A percentile compares a stretch with the other conserved stretches of the same genome.
Conservation (phyloP, 2,329 filamentous ascomycete species). For the Sporothrix phasma region DNA sequence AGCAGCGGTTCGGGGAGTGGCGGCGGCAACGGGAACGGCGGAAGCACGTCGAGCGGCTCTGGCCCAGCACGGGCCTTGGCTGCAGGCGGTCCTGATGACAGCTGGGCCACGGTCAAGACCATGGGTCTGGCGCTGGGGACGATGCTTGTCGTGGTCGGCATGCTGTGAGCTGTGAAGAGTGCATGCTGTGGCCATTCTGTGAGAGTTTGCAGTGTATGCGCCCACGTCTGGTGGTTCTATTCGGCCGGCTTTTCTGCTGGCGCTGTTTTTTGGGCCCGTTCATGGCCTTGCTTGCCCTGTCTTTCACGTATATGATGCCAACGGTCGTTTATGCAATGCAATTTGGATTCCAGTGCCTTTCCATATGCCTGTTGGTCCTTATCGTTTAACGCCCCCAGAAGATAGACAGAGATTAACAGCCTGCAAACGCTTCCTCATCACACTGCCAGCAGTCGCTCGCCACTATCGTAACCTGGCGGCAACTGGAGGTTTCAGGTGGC, state of each 20-base stretch:
- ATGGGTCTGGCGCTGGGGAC: slow-evolving; percentile 24
- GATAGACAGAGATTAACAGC: neutral
- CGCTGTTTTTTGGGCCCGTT: neutral
- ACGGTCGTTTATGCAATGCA: neutral
- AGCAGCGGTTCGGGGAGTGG: neutral
- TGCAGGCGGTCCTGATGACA: neutral
- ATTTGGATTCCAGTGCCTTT: neutral
- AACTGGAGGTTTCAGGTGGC: slow-evolving; percentile 5
- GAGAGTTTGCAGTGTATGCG: neutral
- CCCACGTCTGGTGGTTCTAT: too few relatives aligned
- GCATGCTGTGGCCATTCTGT: neutral
- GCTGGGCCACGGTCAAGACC: slow-evolving; percentile 20
- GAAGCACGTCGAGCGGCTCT: slow-evolving; percentile 6
- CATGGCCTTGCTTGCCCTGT: too few relatives aligned
- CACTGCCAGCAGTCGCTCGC: neutral
- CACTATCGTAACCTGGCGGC: neutral
- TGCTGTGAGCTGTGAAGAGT: slow-evolving; percentile 19
- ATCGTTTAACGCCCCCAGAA: neutral
- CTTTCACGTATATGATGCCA: neutral
- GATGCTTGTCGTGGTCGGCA: slow-evolving; percentile 23
- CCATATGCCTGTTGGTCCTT: neutral
- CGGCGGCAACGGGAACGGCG: neutral
- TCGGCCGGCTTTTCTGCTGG: too few relatives aligned
- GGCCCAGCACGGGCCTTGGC: neutral
- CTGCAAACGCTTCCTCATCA: neutral